A percentile compares a stretch with the other conserved stretches of the same genome.
phyloP scores from a whole-genome alignment of 1,139 yeast genomes.

The Yamadazyma pseudoaaseri region DNA sequence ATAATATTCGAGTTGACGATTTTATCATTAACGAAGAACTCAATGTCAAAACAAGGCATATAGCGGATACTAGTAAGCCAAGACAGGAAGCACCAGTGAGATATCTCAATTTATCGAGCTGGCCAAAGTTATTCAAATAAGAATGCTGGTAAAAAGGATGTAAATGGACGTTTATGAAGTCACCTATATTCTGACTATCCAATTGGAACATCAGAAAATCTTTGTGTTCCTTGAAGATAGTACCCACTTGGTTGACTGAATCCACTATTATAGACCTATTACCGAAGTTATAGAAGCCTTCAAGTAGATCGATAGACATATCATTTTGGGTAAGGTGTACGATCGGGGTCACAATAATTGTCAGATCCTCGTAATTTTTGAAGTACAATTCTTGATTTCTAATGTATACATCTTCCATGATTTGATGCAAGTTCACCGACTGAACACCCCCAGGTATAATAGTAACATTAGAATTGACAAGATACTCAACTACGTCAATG shows the following conservation, averaged over 20 bases:
- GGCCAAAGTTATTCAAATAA: conserved; percentile 1
- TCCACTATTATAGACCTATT: not conserved
- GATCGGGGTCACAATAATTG: conserved; percentile 20
- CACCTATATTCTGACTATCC: not conserved
- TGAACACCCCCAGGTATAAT: not conserved
- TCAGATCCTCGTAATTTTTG: conserved; percentile 13
- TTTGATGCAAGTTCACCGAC: not conserved
- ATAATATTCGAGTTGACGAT: not conserved
- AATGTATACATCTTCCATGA: conserved; percentile 20
- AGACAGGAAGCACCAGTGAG: conserved; percentile 3
- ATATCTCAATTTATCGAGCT: conserved; percentile 5
- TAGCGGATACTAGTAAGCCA: not conserved
- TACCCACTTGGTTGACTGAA: not conserved
- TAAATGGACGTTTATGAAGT: conserved; percentile 1
- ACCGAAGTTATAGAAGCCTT: conserved; percentile 17
- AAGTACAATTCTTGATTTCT: conserved; percentile 22
- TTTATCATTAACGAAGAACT: not conserved
- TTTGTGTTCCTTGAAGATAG: not conserved
- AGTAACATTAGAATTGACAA: not conserved
- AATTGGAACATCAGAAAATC: conserved; percentile 1
- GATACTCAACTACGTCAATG: conserved; percentile 8
- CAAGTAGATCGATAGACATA: conserved; percentile 16
- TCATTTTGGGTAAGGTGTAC: conserved; percentile 12
- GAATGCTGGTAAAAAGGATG: conserved; percentile 1
- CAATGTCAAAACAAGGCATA: not conserved